Conservation (phyloP, 768 basidiomycete species). For the Cystobasidium tubakii region DNA sequence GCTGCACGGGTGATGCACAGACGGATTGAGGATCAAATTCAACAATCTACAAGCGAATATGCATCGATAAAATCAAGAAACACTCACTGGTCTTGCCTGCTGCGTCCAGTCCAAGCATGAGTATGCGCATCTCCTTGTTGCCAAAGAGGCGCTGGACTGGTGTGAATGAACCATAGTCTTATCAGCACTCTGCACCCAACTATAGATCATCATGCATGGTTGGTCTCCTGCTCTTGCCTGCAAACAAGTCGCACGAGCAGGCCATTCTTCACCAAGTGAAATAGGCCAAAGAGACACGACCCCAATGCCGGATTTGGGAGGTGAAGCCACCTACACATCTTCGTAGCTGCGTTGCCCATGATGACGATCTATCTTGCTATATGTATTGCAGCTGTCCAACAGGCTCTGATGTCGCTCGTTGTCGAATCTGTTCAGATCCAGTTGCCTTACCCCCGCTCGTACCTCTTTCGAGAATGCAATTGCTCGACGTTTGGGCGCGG, state of each 20-base stretch:
- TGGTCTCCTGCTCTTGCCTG: too few species aligned
- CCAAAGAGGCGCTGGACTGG: slow-evolving; percentile 60
- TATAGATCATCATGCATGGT: too few species aligned
- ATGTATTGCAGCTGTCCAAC: background rate
- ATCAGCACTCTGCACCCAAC: too few species aligned
- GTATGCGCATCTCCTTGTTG: slow-evolving; percentile 84
- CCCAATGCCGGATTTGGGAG: background rate
- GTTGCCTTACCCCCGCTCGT: slow-evolving; percentile 1
- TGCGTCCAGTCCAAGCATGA: slow-evolving; percentile 92
- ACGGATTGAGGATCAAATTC: background rate
- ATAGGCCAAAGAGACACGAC: background rate
- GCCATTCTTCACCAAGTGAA: background rate
- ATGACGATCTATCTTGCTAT: background rate
- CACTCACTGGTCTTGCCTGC: slow-evolving; percentile 95
- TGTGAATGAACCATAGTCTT: background rate
- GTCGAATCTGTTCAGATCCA: too few species aligned
- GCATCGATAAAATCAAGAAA: background rate
- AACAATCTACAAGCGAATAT: slow-evolving; percentile 5
- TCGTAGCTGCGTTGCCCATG: slow-evolving; percentile 22
- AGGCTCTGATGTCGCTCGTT: background rate
- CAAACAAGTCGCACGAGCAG: too few species aligned
- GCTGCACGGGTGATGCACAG: slow-evolving; percentile 54
- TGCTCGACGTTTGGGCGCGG: background rate
- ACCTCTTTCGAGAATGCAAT: background rate
- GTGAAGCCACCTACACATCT: slow-evolving; percentile 5